These are phyloP conservation scores for Pyrrhoderma noxium DNA, from an alignment of 1,284 basidiomycete genomes.

Conservation along the genomic window DNA sequence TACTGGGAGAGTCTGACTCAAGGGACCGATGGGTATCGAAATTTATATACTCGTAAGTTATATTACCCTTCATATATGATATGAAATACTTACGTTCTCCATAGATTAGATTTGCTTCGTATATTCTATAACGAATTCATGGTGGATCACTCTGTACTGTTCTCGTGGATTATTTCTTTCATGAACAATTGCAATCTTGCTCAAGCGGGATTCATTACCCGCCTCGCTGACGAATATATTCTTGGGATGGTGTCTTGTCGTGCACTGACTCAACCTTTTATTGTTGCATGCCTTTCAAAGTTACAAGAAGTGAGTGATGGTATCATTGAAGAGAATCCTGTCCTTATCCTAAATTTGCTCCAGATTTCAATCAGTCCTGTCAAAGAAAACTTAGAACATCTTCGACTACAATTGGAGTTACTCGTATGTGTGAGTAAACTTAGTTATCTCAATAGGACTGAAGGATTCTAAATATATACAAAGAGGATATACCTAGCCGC, in stretches of 20 bases:
- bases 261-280: constrained; percentile 56
- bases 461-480: constrained; percentile 2
- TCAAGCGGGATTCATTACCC: constrained; percentile 75
- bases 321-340: not conserved
- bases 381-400: constrained; percentile 46
- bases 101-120: constrained; percentile 66
- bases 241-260: constrained; percentile 64
- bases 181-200: constrained; percentile 73
- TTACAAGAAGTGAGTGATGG: constrained; percentile 53
- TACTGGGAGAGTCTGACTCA: constrained; percentile 61
- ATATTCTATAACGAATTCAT: constrained; percentile 77
- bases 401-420: constrained; percentile 47
- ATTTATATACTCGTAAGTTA: constrained; percentile 68
- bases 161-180: constrained; percentile 80
- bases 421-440: constrained; percentile 47
- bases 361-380: constrained; percentile 49
- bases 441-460: not conserved
- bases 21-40: constrained; percentile 74
- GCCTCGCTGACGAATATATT: constrained; percentile 75
- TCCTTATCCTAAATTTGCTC: constrained; percentile 5
- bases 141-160: constrained; percentile 74
- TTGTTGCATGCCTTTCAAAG: constrained; percentile 60
- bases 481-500: constrained; percentile 58
- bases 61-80: constrained; percentile 20
- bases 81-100: constrained; percentile 3